Base-by-base conservation (phyloP, 371 early-diverging fungal species). In the Mortierella sp. region DNA sequence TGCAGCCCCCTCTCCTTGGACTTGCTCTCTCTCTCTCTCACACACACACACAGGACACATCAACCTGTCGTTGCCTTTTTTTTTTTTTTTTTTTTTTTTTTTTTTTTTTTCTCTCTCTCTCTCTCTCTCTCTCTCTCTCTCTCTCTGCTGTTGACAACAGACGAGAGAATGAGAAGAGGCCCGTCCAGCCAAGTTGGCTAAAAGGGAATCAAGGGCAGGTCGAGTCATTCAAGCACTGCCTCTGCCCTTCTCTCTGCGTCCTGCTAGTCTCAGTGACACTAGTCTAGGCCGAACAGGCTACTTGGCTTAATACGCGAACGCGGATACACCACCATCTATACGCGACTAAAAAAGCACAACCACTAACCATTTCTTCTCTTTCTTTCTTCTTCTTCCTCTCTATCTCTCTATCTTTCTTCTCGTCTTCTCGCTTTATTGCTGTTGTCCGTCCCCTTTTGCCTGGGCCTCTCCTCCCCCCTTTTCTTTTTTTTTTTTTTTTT, bases 341-440 rank as follows among this genome's bases (percentile, higher is more conserved):
- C 37, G 37, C 37, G 37, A 37, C 37, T 37, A 51, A 21, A 7
- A 12, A 23, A 19, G 21, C 14, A 0, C 26, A 6, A 53, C 53
- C 53, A 53, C 53, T 21, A 53, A 26, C 21, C 37, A 55, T 60
- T 46, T 26, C 66, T 50, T 62, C 62, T 57, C 64, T 30, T 9
- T 37, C 37, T 37, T 57, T 70, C 64, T 58, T 48, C 57, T 52
- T 59, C 30, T 23, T 58, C 19, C 46, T 47, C 37, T 29, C 57
- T n/a, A 29, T 45, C 26, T 62, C 63, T 26, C 28, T n/a, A 25
- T 21, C 18, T 19, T 37, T 43, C 50, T 30, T 16, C 21, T 53
- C 7, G n/a, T 53, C 21, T 53, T 52, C 19, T 52, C 7, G 37
- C 7, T 37, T 37, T 37, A 9, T 37, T 37, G 37, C 7, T 37